phyloP scores from a whole-genome alignment of 495 filamentous ascomycete genomes.

The Pseudomonodictys pantanalensis region DNA sequence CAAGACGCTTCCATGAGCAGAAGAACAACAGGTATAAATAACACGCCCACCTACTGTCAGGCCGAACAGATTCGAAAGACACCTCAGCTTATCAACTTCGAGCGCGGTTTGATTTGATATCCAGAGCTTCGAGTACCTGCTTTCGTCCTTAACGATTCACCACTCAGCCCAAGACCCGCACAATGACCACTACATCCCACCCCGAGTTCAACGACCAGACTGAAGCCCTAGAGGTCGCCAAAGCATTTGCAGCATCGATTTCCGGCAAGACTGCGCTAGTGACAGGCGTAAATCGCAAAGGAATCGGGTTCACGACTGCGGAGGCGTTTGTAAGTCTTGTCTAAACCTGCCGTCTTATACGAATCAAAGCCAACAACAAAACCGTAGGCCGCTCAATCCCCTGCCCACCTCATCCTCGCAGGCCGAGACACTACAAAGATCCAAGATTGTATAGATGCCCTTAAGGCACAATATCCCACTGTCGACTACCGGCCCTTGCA shows the following conservation, averaged over 20 bases:
- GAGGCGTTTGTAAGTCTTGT: conserved; percentile 45
- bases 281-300: conserved; percentile 44
- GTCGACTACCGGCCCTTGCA: conserved; percentile 44
- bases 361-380: no score
- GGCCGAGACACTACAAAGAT: conserved; percentile 42
- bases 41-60: no score
- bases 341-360: not conserved
- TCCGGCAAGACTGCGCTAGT: conserved; percentile 45
- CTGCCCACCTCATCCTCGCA: conserved; percentile 44
- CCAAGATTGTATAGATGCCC: conserved; percentile 42
- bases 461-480: conserved; percentile 40
- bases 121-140: no score
- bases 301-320: conserved; percentile 46
- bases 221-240: conserved; percentile 45
- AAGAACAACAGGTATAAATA: no score
- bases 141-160: no score
- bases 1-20: no score
- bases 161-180: no score
- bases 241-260: conserved; percentile 41
- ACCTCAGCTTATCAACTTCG: no score
- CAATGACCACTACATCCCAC: no score
- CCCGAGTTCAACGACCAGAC: conserved; percentile 45
- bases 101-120: no score
- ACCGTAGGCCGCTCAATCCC: conserved; percentile 46
- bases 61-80: no score